Conservation (phyloP, 1,139 yeast species). For the Debaryomyces psychrophilus region DNA sequence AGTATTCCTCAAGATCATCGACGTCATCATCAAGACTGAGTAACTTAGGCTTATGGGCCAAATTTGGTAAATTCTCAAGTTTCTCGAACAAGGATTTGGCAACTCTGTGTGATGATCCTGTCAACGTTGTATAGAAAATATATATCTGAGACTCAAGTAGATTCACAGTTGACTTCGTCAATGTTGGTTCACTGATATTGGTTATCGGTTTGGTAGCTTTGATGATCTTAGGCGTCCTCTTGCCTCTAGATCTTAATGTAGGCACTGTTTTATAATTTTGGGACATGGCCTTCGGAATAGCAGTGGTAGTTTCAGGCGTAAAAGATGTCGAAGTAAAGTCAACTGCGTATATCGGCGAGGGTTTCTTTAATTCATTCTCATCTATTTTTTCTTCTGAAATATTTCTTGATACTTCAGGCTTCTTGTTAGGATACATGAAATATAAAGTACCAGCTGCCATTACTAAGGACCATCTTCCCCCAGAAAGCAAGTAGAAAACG, state of each 20-base stretch:
- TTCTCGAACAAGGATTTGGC: constrained; percentile 55
- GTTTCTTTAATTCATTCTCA: background rate
- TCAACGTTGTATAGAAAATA: constrained; percentile 81
- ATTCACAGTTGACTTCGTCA: constrained; percentile 36
- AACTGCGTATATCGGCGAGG: constrained; percentile 44
- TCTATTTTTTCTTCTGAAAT: background rate
- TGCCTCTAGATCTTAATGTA: constrained; percentile 19
- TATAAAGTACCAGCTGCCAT: constrained; percentile 19
- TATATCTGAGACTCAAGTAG: constrained; percentile 52
- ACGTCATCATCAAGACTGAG: constrained; percentile 78
- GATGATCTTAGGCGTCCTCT: constrained; percentile 43
- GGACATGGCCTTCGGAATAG: constrained; percentile 21
- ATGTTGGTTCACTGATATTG: constrained; percentile 24
- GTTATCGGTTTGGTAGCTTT: constrained; percentile 37
- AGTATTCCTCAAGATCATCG: constrained; percentile 82
- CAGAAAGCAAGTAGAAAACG: constrained; percentile 24
- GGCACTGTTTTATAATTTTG: constrained; percentile 20
- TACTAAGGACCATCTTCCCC: constrained; percentile 30
- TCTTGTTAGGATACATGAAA: constrained; percentile 12
- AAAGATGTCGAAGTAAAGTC: constrained; percentile 47
- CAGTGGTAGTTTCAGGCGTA: constrained; percentile 29
- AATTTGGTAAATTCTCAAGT: constrained; percentile 31
- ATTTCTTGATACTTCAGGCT: background rate
- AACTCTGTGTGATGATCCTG: constrained; percentile 76
- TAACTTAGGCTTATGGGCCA: constrained; percentile 53